Evolutionary conservation across 2,329 filamentous ascomycete genomes (phyloP), one percentile per base, ranked within the genome.

Genomic region (Aspergillus melleus): DNA sequence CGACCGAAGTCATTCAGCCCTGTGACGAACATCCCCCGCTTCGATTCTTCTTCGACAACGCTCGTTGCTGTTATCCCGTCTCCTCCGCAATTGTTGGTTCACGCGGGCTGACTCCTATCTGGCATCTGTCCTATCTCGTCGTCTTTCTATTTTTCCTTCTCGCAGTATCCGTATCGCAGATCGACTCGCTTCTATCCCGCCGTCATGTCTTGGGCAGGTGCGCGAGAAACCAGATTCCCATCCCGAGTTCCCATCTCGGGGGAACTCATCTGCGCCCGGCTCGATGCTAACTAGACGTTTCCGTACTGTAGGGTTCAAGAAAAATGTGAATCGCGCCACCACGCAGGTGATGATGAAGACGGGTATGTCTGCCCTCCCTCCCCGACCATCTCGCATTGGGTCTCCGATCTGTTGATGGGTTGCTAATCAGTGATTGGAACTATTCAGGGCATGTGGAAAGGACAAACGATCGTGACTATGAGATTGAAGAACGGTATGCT

Each of bases 281-380:
- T 11, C n/a, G 12, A 49, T 46, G 36, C 62, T 61, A 20, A 63
- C 57, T 59, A 53, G 20, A 29, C n/a, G 26, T 26, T 30, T n/a
- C n/a, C 16, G 11, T 19, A 22, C 20, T 63, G 39, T 72, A 90
- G 89, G 89, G 66, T 94, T 92, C 82, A 92, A 95, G 83, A 96
- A 96, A 79, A 96, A 96, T 88, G 93, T 98, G 83, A 94, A 95
- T 83, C 92, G 95, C 82, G 94, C 94, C 72, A 97, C 94, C 79
- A 99, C 96, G 81, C 93, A 97, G 88, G 94, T 98, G 64, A 97
- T 99, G 92, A 98, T 99, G 94, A 99, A 99, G 86, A 96, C 93
- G 59, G 91, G 89, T 90, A 77, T 65, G 83, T 71, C 44, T 49
- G 54, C 66, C 60, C 63, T 57, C 63, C 52, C 58, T 61, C 59